Evolutionary conservation across 148 eudicot species (phyloP).

Genomic region (Polygonum maritimum): DNA sequence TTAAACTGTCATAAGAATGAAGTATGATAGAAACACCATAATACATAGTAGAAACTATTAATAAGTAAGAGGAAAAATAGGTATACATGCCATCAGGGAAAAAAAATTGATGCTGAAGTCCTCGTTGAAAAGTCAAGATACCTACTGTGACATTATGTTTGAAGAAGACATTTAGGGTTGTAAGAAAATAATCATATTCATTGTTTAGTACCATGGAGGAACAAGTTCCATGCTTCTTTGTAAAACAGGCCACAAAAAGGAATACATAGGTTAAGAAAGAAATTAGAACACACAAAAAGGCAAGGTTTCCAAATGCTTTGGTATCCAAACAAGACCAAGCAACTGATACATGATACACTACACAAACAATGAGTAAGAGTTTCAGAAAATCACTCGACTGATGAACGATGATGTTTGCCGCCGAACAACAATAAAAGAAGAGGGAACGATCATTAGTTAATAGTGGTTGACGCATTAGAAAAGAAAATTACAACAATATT

Average conservation of each 20-base stretch:
- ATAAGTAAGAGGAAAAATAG: neutral
- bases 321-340: neutral
- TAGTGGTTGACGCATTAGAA: constrained; percentile 5
- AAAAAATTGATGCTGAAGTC: neutral
- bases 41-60: neutral
- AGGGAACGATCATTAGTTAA: constrained; percentile 31
- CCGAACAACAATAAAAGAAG: constrained; percentile 32
- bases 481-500: constrained; percentile 8
- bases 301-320: neutral
- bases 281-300: neutral
- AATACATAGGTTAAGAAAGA: neutral
- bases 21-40: neutral
- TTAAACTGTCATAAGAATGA: neutral
- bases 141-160: constrained; percentile 90
- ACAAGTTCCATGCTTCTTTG: constrained; percentile 97
- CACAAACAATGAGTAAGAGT: neutral
- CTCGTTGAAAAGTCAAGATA: neutral
- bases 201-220: constrained; percentile 46
- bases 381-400: constrained; percentile 89
- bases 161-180: constrained; percentile 65
- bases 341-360: neutral
- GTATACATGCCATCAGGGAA: neutral
- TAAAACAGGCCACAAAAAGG: constrained; percentile 16
- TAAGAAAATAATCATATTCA: constrained; percentile 66
- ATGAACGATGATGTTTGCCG: constrained; percentile 32